phyloP scores from a whole-genome alignment of 768 basidiomycete species.

The Tylopilus rubrobrunneus region DNA sequence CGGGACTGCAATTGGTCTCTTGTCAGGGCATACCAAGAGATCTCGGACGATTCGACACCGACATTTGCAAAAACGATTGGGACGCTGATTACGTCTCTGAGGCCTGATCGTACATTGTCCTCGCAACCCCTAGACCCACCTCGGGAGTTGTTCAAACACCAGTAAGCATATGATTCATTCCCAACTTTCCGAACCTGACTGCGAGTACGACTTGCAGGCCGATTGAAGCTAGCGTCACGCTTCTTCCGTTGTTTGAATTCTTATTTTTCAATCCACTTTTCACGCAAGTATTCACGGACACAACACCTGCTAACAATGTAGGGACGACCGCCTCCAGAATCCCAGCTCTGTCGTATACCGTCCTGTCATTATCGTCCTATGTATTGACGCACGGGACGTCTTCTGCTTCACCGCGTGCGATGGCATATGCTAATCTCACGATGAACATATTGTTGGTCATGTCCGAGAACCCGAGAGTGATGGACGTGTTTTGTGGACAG shows the following conservation, averaged over 20 bases:
- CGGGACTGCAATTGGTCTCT: neutral
- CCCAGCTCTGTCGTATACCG: constrained; percentile 41
- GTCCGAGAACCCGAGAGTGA: constrained; percentile 45
- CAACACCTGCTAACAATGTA: constrained; percentile 28
- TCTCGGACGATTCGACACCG: constrained; percentile 49
- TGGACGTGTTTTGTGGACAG: constrained; percentile 44
- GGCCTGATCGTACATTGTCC: constrained; percentile 52
- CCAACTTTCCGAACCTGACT: neutral
- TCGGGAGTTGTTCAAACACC: constrained; percentile 53
- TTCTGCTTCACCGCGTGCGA: constrained; percentile 50
- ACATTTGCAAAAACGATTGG: constrained; percentile 49
- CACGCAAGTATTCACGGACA: constrained; percentile 41
- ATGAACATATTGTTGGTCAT: constrained; percentile 51
- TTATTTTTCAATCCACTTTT: constrained; percentile 49
- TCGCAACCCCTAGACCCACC: constrained; percentile 44
- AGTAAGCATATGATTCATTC: constrained; percentile 34
- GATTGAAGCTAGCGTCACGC: constrained; percentile 52
- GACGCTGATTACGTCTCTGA: constrained; percentile 47
- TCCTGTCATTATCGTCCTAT: constrained; percentile 61
- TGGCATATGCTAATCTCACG: constrained; percentile 58
- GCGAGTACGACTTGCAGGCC: constrained; percentile 42
- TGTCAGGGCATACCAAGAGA: constrained; percentile 52
- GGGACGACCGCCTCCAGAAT: constrained; percentile 17
- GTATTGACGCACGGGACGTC: constrained; percentile 66
- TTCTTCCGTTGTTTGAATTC: constrained; percentile 63